These are phyloP conservation scores for Solanum peruvianum DNA, from an alignment of 257 asterid species.

Conservation along the genomic window DNA sequence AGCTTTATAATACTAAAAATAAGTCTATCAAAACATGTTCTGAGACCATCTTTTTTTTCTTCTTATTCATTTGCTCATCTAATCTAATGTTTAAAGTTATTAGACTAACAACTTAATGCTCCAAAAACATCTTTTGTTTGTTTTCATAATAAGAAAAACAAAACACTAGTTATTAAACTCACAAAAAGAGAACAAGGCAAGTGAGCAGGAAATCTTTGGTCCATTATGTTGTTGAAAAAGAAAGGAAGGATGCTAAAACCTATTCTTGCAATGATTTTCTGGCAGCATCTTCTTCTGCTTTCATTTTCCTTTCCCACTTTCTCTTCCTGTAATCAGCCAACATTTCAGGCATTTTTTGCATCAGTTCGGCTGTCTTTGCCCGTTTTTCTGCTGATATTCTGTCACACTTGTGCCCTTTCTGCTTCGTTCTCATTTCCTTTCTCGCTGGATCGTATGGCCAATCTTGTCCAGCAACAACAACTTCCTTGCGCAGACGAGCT, in stretches of 20 bases:
- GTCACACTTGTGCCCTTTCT: constrained; percentile 85
- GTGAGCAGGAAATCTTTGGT: neutral
- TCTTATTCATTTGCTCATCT: neutral
- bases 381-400: constrained; percentile 79
- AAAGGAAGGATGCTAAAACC: neutral
- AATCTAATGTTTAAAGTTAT: neutral
- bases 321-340: constrained; percentile 76
- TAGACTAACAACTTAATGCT: neutral
- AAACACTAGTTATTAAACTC: neutral
- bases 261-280: constrained; percentile 58
- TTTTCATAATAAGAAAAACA: neutral
- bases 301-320: constrained; percentile 85
- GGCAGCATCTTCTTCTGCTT: constrained; percentile 82
- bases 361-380: constrained; percentile 51
- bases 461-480: constrained; percentile 70
- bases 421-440: constrained; percentile 78
- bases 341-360: constrained; percentile 63
- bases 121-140: neutral
- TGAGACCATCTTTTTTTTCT: neutral
- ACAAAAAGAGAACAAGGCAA: neutral
- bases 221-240: neutral
- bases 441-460: constrained; percentile 79
- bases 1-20: too few relatives aligned
- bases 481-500: constrained; percentile 80
- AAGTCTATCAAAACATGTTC: too few relatives aligned